phyloP scores from a whole-genome alignment of 1,284 basidiomycete species.

The Austroboletus rostrupii region DNA sequence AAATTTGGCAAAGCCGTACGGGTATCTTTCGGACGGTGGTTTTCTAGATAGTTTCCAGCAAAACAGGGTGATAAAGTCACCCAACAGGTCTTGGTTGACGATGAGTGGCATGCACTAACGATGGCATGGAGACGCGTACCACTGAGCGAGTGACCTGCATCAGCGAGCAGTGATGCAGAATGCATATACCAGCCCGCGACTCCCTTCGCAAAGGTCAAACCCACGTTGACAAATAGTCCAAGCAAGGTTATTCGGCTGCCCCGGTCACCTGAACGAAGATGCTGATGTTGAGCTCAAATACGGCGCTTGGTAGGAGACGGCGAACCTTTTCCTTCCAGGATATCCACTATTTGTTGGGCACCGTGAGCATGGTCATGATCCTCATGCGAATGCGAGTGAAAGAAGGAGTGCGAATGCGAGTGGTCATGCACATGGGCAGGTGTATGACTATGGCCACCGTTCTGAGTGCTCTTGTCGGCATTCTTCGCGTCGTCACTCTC shows the following conservation, averaged over 20 bases:
- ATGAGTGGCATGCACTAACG: slow-evolving; percentile 1
- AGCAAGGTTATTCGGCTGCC: slow-evolving; percentile 83
- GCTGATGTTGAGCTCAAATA: slow-evolving; percentile 6
- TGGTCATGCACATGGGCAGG: slow-evolving; percentile 24
- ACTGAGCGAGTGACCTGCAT: slow-evolving; percentile 92
- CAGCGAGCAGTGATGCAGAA: slow-evolving; percentile 88
- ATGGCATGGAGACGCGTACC: slow-evolving; percentile 46
- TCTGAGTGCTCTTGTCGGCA: not conserved
- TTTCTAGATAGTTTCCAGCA: slow-evolving; percentile 87
- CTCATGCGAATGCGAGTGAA: slow-evolving; percentile 66
- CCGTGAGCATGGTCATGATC: slow-evolving; percentile 65
- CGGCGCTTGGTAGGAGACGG: slow-evolving; percentile 6
- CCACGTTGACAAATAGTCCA: slow-evolving; percentile 84
- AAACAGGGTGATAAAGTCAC: slow-evolving; percentile 90
- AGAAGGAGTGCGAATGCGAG: slow-evolving; percentile 51
- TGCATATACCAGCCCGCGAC: slow-evolving; percentile 84
- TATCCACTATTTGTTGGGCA: slow-evolving; percentile 70
- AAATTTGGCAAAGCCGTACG: slow-evolving; percentile 90
- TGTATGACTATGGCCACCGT: slow-evolving; percentile 12
- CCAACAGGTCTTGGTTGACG: slow-evolving; percentile 60
- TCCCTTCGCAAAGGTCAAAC: slow-evolving; percentile 81
- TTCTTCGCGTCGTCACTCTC: slow-evolving; percentile 5
- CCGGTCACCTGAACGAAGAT: slow-evolving; percentile 54
- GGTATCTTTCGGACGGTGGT: slow-evolving; percentile 74
- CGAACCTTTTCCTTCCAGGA: slow-evolving; percentile 63